Conservation (phyloP, 345 rosid species). For the Corchorus capsularis region DNA sequence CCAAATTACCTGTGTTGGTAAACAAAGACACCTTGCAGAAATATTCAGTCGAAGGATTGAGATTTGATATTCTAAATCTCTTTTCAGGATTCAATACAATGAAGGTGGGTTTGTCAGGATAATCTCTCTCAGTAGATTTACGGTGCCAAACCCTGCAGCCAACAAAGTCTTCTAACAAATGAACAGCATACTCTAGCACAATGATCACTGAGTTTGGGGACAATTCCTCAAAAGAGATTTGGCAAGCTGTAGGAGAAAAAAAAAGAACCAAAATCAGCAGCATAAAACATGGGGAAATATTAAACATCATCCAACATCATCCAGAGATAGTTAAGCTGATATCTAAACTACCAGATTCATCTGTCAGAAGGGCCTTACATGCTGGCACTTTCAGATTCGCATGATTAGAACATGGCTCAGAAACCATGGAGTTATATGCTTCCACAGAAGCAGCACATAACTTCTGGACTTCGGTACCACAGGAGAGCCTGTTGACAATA, state of each 20-base stretch:
- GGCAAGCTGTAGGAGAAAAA: conserved; percentile 39
- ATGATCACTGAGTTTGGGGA: conserved; percentile 44
- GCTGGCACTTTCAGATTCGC: conserved; percentile 26
- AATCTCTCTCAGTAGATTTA: conserved; percentile 35
- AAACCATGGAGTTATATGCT: conserved; percentile 43
- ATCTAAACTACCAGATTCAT: too few species aligned
- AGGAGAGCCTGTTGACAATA: conserved; percentile 73
- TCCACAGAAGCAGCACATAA: conserved; percentile 69
- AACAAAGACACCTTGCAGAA: conserved; percentile 41
- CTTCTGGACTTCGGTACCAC: conserved; percentile 72
- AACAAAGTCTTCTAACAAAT: conserved; percentile 30
- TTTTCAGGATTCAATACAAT: conserved; percentile 41
- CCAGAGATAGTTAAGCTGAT: too few species aligned
- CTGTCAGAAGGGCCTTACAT: conserved; percentile 38
- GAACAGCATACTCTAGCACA: conserved; percentile 32
- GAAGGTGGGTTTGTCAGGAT: conserved; percentile 38
- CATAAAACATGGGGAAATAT: not conserved
- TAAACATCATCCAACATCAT: too few species aligned
- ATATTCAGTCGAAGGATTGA: conserved; percentile 44
- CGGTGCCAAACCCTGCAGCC: conserved; percentile 60
- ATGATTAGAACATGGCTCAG: conserved; percentile 22
- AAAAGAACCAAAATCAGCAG: not conserved
- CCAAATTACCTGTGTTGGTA: conserved; percentile 29
- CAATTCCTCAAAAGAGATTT: conserved; percentile 43
- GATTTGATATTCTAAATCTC: conserved; percentile 34